Evolutionary conservation across 148 eudicot species (phyloP).

Genomic region (Rhododendron henanense): DNA sequence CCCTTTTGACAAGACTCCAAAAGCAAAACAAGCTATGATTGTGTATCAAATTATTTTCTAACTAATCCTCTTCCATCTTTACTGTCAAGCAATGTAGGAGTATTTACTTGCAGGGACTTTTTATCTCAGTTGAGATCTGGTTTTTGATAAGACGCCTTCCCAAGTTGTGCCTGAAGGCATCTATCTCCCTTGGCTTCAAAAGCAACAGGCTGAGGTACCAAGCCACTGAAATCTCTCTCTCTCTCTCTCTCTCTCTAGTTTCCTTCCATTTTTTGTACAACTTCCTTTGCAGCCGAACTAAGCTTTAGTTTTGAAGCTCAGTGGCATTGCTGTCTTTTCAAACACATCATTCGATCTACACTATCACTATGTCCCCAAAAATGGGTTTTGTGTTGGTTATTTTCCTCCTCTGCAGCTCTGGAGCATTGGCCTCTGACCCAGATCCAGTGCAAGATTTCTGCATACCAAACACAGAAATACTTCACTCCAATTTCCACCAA

Average conservation of each 20-base stretch:
- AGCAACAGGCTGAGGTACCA: background rate
- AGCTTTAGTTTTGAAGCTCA: background rate
- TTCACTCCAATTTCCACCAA: conserved; percentile 13
- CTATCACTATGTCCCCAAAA: conserved; percentile 29
- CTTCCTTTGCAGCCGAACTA: background rate
- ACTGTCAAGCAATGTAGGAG: background rate
- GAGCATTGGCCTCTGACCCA: conserved; percentile 55
- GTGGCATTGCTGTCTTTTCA: background rate
- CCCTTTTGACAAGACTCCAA: conserved; percentile 1
- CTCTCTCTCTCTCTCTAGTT: background rate
- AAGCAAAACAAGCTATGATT: background rate
- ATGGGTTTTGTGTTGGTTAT: conserved; percentile 21
- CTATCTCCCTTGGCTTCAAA: background rate
- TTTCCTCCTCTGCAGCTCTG: conserved; percentile 14
- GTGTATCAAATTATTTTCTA: background rate
- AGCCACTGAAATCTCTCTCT: background rate
- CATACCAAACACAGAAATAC: conserved; percentile 28
- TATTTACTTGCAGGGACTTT: background rate
- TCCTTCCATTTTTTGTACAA: background rate
- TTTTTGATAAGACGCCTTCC: background rate
- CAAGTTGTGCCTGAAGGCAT: background rate
- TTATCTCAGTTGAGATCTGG: background rate
- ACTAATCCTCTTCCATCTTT: background rate
- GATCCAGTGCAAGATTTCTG: conserved; percentile 80
- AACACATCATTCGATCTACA: background rate